A percentile compares a stretch with the other conserved stretches of the same genome.
Evolutionary conservation across 2,329 filamentous ascomycete genomes (phyloP).

Genomic region (Penicillium sp.): DNA sequence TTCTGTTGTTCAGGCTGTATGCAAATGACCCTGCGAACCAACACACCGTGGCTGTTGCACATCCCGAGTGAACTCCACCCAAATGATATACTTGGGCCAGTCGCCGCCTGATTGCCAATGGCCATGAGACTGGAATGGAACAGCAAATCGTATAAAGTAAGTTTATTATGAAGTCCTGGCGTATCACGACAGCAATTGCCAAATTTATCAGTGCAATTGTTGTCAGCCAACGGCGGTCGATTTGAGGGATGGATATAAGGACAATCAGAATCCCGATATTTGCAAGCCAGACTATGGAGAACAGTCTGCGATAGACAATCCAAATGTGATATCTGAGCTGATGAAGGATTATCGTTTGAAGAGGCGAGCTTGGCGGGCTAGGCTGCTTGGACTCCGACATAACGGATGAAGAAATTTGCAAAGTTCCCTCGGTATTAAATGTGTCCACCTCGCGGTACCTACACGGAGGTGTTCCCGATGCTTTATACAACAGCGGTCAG

Average conservation of each 20-base stretch:
- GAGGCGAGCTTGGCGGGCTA: too few relatives aligned
- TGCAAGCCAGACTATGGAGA: slow-evolving; percentile 54
- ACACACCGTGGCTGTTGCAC: slow-evolving; percentile 37
- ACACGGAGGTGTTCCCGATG: too few relatives aligned
- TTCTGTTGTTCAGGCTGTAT: slow-evolving; percentile 22
- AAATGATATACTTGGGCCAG: slow-evolving; percentile 45
- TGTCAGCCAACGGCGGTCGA: slow-evolving; percentile 17
- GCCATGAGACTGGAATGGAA: slow-evolving; percentile 33
- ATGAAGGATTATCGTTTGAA: background rate
- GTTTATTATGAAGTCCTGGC: slow-evolving; percentile 46
- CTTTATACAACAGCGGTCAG: too few relatives aligned
- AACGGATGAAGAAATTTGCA: too few relatives aligned
- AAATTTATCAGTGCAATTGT: slow-evolving; percentile 39
- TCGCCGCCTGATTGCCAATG: slow-evolving; percentile 36
- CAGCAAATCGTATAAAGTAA: slow-evolving; percentile 37
- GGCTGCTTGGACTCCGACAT: too few relatives aligned
- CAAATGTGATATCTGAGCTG: slow-evolving; percentile 42
- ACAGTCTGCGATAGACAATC: slow-evolving; percentile 59
- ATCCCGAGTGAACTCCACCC: slow-evolving; percentile 44
- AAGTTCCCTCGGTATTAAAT: too few relatives aligned
- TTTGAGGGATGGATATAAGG: background rate
- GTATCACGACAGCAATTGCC: slow-evolving; percentile 35
- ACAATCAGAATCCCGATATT: slow-evolving; percentile 42
- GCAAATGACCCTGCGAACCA: slow-evolving; percentile 42
- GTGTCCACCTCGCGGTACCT: too few relatives aligned